phyloP scores from a whole-genome alignment of 140 eudicot species.

The Erigeron philadelphicus region DNA sequence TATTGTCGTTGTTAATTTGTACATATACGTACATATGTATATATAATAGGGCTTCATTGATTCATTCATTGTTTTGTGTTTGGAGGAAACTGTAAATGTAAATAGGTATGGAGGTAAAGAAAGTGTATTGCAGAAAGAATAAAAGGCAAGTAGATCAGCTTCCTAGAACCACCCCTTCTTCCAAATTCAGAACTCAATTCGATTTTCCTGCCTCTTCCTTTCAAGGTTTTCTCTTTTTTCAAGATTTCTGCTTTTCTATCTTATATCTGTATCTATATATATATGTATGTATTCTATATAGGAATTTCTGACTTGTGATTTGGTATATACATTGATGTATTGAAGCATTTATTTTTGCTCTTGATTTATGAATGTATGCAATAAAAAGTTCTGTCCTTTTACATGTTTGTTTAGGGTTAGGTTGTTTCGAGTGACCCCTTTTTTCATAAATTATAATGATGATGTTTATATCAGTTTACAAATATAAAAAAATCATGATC shows the following conservation, averaged over 20 bases:
- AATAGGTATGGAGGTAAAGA: conserved; percentile 35
- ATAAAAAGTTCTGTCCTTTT: conserved; percentile 5
- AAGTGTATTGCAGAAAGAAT: conserved; percentile 28
- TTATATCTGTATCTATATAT: too few species aligned
- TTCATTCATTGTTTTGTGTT: conserved; percentile 13
- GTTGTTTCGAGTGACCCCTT: conserved; percentile 4
- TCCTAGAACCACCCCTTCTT: conserved; percentile 33
- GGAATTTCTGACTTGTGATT: conserved; percentile 19
- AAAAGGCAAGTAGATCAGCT: conserved; percentile 41
- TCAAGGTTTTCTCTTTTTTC: conserved; percentile 32
- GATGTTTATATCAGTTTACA: too few species aligned
- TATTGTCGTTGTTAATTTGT: conserved; percentile 16
- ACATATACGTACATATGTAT: neutral
- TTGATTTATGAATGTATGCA: conserved; percentile 15
- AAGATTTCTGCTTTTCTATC: conserved; percentile 30
- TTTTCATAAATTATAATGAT: neutral
- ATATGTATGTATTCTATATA: neutral
- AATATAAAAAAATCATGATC: too few species aligned
- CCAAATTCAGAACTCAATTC: conserved; percentile 44
- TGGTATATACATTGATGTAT: neutral
- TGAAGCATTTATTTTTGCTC: neutral
- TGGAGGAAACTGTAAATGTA: neutral
- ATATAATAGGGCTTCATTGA: conserved; percentile 14
- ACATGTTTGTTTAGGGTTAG: conserved; percentile 1
- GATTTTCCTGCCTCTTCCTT: conserved; percentile 31